Evolutionary conservation across 805 yeast genomes (phyloP), one percentile per base, ranked within the genome.

Genomic region (Isabelozyma pseudorhagii): DNA sequence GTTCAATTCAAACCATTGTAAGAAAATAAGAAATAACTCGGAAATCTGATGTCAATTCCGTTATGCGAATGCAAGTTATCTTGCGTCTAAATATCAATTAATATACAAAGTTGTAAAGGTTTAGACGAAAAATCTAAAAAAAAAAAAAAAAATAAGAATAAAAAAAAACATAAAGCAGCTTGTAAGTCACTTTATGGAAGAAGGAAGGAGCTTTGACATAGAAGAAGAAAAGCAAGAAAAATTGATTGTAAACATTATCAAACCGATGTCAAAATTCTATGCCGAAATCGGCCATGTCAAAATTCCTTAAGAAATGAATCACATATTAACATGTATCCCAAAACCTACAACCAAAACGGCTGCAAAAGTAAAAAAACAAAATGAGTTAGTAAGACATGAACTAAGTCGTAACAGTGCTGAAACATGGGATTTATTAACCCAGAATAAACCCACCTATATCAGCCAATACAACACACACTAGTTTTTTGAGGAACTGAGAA

Each of bases 401-500:
- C 21, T 8, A 29, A 15, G 43, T 44, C 39, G 15, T 31, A 31
- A 31, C 4, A 31, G n/a, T 10, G 36, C 36, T 5, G n/a, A 31
- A 9, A 5, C n/a, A 31, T 31, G 10, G n/a, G 17, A 15, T 15
- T 15, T 15, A 15, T 15, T 15, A 15, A 15, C 17, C 17, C 17
- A 15, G 17, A 31, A 31, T 10, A 5, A 31, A 31, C 36, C 10
- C 10, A 31, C 36, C 5, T 2, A 31, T 10, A 31, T 13, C 36
- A 31, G 10, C 10, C 36, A 31, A 31, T 10, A 8, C n/a, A 47
- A 46, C 39, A 47, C 39, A 47, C 18, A 15, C 44, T 45, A 50
- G 38, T 42, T 42, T 54, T 63, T 62, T 31, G 62, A 52, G 6
- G 64, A 67, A 27, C 72, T 66, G 49, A 72, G 59, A 54, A 74